A percentile compares a stretch with the other conserved stretches of the same genome.
Conservation (phyloP, 2,329 filamentous ascomycete genomes). For the Sphaerulina vaccinii region DNA sequence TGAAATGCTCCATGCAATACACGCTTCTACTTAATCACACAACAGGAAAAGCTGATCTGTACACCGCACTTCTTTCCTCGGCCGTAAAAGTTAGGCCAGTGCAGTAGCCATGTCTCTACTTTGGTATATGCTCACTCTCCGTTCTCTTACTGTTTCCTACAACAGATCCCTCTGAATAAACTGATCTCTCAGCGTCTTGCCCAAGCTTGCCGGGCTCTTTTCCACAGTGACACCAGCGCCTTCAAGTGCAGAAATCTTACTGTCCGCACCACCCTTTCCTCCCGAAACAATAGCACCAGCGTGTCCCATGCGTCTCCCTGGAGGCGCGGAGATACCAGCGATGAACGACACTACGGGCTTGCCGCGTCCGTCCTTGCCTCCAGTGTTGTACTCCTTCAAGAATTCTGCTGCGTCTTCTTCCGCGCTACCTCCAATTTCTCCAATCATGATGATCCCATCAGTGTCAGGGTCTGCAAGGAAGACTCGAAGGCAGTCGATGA, state of each 20-base stretch:
- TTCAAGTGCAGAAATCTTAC: conserved; percentile 95
- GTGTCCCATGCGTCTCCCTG: conserved; percentile 96
- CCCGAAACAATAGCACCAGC: conserved; percentile 97
- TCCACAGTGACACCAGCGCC: conserved; percentile 92
- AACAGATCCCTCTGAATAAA: conserved; percentile 95
- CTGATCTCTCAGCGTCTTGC: conserved; percentile 90
- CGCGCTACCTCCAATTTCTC: conserved; percentile 94
- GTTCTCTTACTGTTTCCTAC: conserved; percentile 49
- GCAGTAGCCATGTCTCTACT: background rate
- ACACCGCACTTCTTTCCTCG: conserved; percentile 9
- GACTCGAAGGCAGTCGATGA: conserved; percentile 97
- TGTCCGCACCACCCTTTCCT: conserved; percentile 96
- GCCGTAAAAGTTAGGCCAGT: background rate
- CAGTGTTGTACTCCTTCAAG: conserved; percentile 83
- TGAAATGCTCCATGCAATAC: conserved; percentile 10
- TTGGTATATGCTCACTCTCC: conserved; percentile 5
- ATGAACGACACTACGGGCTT: conserved; percentile 99
- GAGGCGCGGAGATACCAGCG: conserved; percentile 94
- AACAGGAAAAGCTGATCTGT: conserved; percentile 10
- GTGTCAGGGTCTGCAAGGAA: conserved; percentile 96
- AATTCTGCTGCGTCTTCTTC: conserved; percentile 99
- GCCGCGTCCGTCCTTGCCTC: conserved; percentile 53
- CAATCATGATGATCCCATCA: conserved; percentile 99
- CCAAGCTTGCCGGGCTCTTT: conserved; percentile 85
- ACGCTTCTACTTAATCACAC: conserved; percentile 18